These are phyloP conservation scores for Coccinonectria pachysandricola DNA, from an alignment of 2,329 filamentous ascomycete genomes.

Conservation along the genomic window DNA sequence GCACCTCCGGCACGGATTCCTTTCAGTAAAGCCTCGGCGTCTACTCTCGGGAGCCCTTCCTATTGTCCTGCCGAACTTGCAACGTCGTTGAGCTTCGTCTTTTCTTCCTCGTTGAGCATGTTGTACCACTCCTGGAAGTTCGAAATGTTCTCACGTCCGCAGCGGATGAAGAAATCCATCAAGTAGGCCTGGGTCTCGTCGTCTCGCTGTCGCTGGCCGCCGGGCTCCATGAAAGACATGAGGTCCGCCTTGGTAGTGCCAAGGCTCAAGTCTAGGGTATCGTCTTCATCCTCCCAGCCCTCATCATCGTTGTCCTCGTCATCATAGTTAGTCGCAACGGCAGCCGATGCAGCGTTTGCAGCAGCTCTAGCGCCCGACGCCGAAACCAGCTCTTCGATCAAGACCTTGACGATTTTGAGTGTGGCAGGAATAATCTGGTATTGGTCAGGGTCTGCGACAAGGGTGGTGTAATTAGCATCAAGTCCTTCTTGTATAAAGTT, in stretches of 20 bases:
- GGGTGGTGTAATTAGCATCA: constrained; percentile 17
- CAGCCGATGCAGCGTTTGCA: constrained; percentile 52
- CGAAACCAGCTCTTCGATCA: constrained; percentile 82
- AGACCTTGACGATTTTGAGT: constrained; percentile 91
- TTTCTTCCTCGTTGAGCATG: constrained; percentile 44
- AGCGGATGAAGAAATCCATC: constrained; percentile 64
- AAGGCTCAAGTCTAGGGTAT: constrained; percentile 65
- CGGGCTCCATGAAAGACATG: constrained; percentile 63
- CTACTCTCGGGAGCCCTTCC: constrained; percentile 5
- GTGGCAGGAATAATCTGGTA: constrained; percentile 81
- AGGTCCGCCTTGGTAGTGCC: constrained; percentile 62
- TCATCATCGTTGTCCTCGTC: constrained; percentile 66
- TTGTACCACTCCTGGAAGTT: constrained; percentile 48
- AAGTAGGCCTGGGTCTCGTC: constrained; percentile 86
- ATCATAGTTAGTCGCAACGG: constrained; percentile 48
- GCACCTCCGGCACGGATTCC: constrained; percentile 14
- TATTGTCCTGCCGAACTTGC: constrained; percentile 27
- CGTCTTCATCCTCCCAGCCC: constrained; percentile 81
- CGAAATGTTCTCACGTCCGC: constrained; percentile 45
- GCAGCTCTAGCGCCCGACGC: constrained; percentile 58
- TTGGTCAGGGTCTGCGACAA: constrained; percentile 62
- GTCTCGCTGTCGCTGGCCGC: constrained; percentile 57
- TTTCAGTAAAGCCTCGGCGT: constrained; percentile 4
- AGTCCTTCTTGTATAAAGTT: constrained; percentile 9
- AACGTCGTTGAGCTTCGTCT: constrained; percentile 44